Evolutionary conservation across 1,284 basidiomycete genomes (phyloP).

Genomic region (Meira nashicola): DNA sequence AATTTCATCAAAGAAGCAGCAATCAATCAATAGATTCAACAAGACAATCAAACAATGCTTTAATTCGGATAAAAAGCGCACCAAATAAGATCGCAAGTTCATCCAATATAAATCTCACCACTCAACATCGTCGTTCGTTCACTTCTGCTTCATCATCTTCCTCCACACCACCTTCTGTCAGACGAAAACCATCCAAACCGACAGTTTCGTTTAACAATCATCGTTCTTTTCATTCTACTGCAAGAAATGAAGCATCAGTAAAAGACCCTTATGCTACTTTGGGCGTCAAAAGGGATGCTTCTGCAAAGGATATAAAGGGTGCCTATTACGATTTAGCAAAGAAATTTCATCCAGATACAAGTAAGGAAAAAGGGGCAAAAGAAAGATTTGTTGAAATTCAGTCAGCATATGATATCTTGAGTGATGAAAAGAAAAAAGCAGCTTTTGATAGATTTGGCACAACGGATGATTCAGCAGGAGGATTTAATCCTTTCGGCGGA

Average conservation of each 20-base stretch:
- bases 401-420: conserved; percentile 76
- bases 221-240: too few species aligned
- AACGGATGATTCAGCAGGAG: conserved; percentile 74
- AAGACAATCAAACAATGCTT: too few species aligned
- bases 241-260: not conserved
- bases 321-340: conserved; percentile 92
- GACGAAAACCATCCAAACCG: too few species aligned
- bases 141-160: too few species aligned
- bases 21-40: too few species aligned
- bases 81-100: too few species aligned
- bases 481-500: conserved; percentile 71
- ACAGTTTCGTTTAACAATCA: too few species aligned
- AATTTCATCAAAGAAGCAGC: too few species aligned
- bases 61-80: too few species aligned
- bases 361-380: conserved; percentile 82
- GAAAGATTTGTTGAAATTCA: conserved; percentile 96
- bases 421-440: conserved; percentile 87
- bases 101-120: too few species aligned
- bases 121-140: too few species aligned
- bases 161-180: too few species aligned
- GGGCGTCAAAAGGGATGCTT: conserved; percentile 79
- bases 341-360: conserved; percentile 96
- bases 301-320: conserved; percentile 88
- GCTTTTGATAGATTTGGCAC: conserved; percentile 92
- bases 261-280: conserved; percentile 89